Conservation (phyloP, 2,329 filamentous ascomycete genomes). For the Cladophialophora carrionii region DNA sequence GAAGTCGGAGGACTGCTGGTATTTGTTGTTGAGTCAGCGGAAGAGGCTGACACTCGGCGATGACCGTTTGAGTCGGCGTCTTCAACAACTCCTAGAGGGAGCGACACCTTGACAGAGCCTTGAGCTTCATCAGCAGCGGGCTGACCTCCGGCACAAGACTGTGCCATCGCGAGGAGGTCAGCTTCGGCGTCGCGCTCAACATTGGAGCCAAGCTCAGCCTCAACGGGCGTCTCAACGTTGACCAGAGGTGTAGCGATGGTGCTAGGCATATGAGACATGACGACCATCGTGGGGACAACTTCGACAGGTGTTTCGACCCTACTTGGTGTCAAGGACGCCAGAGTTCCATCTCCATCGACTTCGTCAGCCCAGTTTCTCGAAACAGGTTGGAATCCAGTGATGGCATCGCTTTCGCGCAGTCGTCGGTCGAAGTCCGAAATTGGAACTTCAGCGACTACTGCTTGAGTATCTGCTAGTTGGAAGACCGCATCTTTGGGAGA, state of each 20-base stretch:
- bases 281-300: neutral
- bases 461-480: neutral
- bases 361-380: constrained; percentile 18
- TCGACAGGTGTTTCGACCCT: neutral
- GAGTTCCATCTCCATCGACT: neutral
- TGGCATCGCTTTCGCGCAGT: neutral
- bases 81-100: neutral
- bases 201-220: neutral
- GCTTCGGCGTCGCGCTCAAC: neutral
- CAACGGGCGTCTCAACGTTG: neutral
- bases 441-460: neutral
- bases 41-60: constrained; percentile 6
- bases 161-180: neutral
- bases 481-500: neutral
- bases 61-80: neutral
- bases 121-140: neutral
- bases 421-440: neutral
- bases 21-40: neutral
- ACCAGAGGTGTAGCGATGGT: neutral
- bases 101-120: neutral
- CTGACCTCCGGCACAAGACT: neutral
- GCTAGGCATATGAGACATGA: neutral
- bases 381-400: neutral
- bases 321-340: neutral
- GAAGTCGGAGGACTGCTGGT: neutral